Conservation (phyloP, 2,329 filamentous ascomycete species). For the Fusarium anthophilum region DNA sequence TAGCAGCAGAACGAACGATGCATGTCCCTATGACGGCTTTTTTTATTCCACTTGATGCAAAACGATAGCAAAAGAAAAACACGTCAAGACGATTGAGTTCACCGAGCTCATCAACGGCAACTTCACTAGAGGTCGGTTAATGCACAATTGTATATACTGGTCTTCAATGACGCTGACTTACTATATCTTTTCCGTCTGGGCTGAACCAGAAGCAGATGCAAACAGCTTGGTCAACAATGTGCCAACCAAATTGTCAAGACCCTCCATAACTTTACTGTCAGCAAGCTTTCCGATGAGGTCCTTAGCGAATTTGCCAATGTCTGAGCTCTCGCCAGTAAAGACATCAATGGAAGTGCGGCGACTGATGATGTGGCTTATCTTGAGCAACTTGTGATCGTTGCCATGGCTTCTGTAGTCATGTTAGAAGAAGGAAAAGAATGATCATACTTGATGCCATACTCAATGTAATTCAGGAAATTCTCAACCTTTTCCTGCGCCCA, state of each 20-base stretch:
- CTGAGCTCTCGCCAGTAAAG: background rate
- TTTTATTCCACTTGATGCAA: background rate
- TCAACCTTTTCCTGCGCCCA: background rate
- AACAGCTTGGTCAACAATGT: background rate
- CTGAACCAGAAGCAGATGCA: background rate
- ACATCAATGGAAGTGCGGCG: background rate
- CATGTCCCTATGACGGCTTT: background rate
- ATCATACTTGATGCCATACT: background rate
- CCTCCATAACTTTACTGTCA: background rate
- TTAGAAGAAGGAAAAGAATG: rapidly evolving
- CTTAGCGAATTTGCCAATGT: background rate
- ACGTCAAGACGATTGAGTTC: background rate
- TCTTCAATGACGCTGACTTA: background rate
- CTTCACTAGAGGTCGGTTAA: background rate
- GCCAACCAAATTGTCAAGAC: background rate
- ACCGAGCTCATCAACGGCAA: background rate
- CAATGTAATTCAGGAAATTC: background rate
- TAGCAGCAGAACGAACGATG: background rate
- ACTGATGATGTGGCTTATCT: background rate
- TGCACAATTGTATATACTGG: rapidly evolving
- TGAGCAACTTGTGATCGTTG: background rate
- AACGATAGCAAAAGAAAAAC: background rate
- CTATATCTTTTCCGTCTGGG: background rate
- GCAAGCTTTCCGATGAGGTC: background rate
- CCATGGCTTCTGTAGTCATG: background rate